These are phyloP conservation scores for Lophiostoma macrostomum DNA, from an alignment of 495 filamentous ascomycete genomes.

Conservation along the genomic window DNA sequence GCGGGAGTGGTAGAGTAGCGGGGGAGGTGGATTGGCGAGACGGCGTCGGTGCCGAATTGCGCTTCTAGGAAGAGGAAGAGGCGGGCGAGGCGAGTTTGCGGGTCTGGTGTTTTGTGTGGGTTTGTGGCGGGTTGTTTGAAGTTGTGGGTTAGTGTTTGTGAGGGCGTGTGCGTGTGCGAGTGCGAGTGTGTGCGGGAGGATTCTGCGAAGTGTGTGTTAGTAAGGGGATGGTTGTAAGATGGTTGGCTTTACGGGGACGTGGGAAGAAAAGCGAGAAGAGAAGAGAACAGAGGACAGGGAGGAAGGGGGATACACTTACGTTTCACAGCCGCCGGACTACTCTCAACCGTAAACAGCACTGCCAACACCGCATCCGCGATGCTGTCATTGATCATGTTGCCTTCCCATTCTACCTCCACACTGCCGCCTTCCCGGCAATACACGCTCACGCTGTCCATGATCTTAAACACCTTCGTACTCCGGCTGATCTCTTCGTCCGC, in stretches of 20 bases:
- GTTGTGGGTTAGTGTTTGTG: constrained; percentile 14
- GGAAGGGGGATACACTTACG: constrained; percentile 52
- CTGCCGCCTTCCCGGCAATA: constrained; percentile 67
- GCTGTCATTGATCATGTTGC: constrained; percentile 94
- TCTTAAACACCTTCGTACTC: constrained; percentile 60
- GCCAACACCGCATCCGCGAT: constrained; percentile 95
- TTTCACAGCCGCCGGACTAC: constrained; percentile 89
- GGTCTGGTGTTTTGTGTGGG: constrained; percentile 65
- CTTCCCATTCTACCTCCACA: constrained; percentile 93
- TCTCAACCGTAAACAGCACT: constrained; percentile 83
- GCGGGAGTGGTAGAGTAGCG: constrained; percentile 28
- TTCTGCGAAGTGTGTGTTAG: constrained; percentile 38
- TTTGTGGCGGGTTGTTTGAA: constrained; percentile 53
- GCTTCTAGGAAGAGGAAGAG: constrained; percentile 95
- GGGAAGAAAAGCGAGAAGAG: not conserved
- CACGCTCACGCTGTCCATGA: constrained; percentile 89
- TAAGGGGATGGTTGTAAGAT: no score
- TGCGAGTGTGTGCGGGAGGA: constrained; percentile 62
- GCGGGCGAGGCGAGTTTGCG: constrained; percentile 72
- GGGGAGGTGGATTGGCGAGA: constrained; percentile 69
- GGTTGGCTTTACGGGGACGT: not conserved
- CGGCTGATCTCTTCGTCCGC: constrained; percentile 58
- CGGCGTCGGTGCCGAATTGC: constrained; percentile 80
- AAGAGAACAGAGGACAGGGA: not conserved
- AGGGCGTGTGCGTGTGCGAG: constrained; percentile 28